Evolutionary conservation across 306 rosid species (phyloP).

Genomic region (Vigna mungo): DNA sequence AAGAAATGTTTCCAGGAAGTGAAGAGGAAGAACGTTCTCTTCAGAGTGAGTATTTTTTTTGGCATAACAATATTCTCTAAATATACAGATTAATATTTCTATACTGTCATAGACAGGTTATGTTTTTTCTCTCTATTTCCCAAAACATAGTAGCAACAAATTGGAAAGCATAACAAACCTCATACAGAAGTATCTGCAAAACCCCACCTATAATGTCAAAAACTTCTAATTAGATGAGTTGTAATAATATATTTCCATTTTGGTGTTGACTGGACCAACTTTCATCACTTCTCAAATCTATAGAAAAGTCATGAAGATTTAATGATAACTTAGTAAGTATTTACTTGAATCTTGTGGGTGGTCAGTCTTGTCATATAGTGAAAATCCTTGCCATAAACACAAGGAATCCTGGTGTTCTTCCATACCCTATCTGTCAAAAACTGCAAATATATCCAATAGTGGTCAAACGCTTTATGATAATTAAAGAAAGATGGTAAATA

Average conservation of each 20-base stretch:
- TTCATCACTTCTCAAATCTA: background rate
- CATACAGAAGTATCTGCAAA: background rate
- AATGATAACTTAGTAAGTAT: background rate
- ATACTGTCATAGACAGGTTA: background rate
- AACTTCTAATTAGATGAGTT: background rate
- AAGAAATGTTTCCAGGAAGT: constrained; percentile 75
- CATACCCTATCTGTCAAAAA: background rate
- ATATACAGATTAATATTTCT: background rate
- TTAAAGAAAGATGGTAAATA: too few relatives aligned
- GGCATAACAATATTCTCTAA: background rate
- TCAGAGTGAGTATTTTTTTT: constrained; percentile 45
- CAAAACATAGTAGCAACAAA: background rate
- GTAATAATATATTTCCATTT: background rate
- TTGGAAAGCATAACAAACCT: background rate
- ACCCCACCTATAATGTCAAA: background rate
- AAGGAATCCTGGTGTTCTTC: background rate
- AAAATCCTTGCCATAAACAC: constrained; percentile 19
- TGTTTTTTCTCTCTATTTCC: background rate
- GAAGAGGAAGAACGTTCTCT: constrained; percentile 51
- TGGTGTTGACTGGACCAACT: background rate
- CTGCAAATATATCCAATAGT: background rate
- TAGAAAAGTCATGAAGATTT: background rate
- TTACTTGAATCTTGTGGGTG: background rate
- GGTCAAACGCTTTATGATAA: too few relatives aligned
- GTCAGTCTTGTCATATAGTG: background rate